These are phyloP conservation scores for Kodamaea leandrae DNA, from an alignment of 805 yeast genomes.

Conservation along the genomic window DNA sequence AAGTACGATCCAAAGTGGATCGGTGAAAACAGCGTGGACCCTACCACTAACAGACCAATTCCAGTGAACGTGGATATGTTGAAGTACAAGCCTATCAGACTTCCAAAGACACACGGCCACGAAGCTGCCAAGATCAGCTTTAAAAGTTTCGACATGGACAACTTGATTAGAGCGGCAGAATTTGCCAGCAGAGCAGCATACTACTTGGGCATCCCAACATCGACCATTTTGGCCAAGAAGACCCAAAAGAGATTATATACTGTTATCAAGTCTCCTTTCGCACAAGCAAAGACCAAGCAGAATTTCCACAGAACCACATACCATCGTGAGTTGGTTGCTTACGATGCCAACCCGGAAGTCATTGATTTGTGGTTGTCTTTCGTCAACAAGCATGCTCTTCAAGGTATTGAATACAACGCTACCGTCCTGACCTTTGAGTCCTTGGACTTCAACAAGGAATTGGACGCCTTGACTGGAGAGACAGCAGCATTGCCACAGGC, in stretches of 20 bases:
- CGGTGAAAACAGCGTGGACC: slow-evolving; percentile 19
- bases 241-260: slow-evolving; percentile 87
- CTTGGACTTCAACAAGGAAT: slow-evolving; percentile 29
- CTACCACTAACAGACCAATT: slow-evolving; percentile 47
- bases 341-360: slow-evolving; percentile 83
- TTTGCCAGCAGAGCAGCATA: slow-evolving; percentile 89
- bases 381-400: slow-evolving; percentile 68
- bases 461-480: slow-evolving; percentile 31
- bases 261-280: slow-evolving; percentile 89
- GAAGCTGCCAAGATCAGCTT: slow-evolving; percentile 74
- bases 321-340: slow-evolving; percentile 68
- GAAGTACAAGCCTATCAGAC: slow-evolving; percentile 75
- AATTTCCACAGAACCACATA: slow-evolving; percentile 88
- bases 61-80: slow-evolving; percentile 86
- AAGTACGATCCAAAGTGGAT: slow-evolving; percentile 33
- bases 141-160: slow-evolving; percentile 67
- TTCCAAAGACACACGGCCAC: slow-evolving; percentile 66
- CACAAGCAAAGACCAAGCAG: slow-evolving; percentile 90
- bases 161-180: slow-evolving; percentile 73
- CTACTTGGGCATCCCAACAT: slow-evolving; percentile 83
- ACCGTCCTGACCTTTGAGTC: slow-evolving; percentile 48
- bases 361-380: slow-evolving; percentile 79
- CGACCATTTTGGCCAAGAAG: slow-evolving; percentile 66
- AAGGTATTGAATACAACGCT: slow-evolving; percentile 84
- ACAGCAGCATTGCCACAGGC: slow-evolving; percentile 33